Evolutionary conservation across 768 basidiomycete genomes (phyloP), one percentile per base, ranked within the genome.

Genomic region (Favolaschia claudopus): DNA sequence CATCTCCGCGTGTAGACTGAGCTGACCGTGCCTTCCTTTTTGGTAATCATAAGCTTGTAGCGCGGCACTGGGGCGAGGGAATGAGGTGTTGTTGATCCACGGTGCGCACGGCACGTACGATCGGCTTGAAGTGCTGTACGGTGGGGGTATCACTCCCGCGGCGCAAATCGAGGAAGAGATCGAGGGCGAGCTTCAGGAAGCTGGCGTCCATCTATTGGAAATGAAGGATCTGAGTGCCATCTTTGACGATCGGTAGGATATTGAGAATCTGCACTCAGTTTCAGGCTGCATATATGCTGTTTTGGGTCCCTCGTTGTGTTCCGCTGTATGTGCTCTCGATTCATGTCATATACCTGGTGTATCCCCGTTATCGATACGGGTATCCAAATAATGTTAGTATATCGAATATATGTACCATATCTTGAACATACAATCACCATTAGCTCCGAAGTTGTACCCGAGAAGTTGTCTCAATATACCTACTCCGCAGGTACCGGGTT

Each of bases 21-120:
- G 47, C 44, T 58, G 32, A 42, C 46, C 28, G 25, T 14, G 5
- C 25, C 10, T 17, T 38, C 42, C 74, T 22, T 53, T 39, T 48
- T 22, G 13, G 17, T 13, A 17, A 8, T 24, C 77, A 33, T 74
- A 74, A 56, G 82, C 89, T n/a, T 89, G 88, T 70, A 79, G 76
- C 42, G 82, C 85, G 4, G 88, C 88, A 12, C 74, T 89, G 31
- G 80, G 71, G 36, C 76, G 88, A 57, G 89, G 88, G 48, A 89
- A 90, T 69, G 82, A 82, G 58, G 88, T 91, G 14, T 69, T 89
- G 25, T 65, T 90, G 65, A 85, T 90, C 45, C 73, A 73, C 43
- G 89, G 82, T 7, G 85, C 87, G 47, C 89, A 91, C 72, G 87
- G 82, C 49, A 89, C 89, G 61, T 81, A 84, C 71, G 87, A 89